Base-by-base conservation (phyloP, 768 basidiomycete genomes). In the Myochromella boudieri region DNA sequence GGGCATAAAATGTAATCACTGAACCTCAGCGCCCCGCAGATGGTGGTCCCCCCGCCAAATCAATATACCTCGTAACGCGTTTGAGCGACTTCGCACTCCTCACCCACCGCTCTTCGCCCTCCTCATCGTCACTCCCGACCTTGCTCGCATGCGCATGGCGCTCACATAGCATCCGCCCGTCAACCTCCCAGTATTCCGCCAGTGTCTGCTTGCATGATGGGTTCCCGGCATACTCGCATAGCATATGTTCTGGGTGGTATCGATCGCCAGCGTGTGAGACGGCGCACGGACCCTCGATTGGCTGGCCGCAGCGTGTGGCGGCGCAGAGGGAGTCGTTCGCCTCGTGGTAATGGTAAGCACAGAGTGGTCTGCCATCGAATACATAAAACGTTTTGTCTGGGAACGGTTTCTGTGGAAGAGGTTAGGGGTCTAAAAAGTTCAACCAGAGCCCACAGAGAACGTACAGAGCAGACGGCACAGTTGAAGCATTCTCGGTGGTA, bases 321-420 rank as follows among this genome's bases (percentile, higher is more conserved):
- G 90, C 81, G 57, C 94, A 97, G 1, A 97, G 74, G 9, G 93
- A 94, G 55, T 87, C 77, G 67, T 95, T 95, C 37, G 84, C 84
- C 67, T 93, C 88, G 66, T 95, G 92, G 63, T 97, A 97, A 65
- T 95, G 93, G 60, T 89, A 89, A 26, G 84, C 88, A 60, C 95
- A 97, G 60, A 86, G 82, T 1, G 95, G 94, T 60, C 88, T 90
- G 44, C 91, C 91, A 59, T 87, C 90, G 54, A 84, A 83, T 37
- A 97, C 91, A 63, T 95, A 97, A 66, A 97, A 97, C 9, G 82
- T 80, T 63, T 87, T 88, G 66, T 91, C 91, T 3, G 90, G 91
- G 72, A 97, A 97, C 3, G 91, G 85, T 82, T 84, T 80, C 86
- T 90, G 62, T 29, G 50, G 2, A 39, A 15, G 24, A 38, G 27